phyloP scores from a whole-genome alignment of 257 asterid species.

The Solanum bulbocastanum region DNA sequence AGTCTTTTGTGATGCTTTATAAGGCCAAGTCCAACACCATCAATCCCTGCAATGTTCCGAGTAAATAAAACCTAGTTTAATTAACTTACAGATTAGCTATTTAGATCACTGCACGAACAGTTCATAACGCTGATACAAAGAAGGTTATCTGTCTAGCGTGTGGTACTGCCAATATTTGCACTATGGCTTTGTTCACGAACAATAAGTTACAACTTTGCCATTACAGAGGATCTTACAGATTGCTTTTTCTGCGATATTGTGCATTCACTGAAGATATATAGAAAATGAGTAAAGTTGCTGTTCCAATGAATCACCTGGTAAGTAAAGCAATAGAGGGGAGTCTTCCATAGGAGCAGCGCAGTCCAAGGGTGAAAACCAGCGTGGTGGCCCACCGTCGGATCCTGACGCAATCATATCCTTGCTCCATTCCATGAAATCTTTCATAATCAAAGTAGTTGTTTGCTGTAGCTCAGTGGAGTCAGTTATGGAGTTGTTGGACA shows the following conservation, averaged over 20 bases:
- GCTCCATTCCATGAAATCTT: conserved; percentile 45
- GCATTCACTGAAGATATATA: too few species aligned
- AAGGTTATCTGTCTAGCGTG: not conserved
- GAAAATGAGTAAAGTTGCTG: not conserved
- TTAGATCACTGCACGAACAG: not conserved
- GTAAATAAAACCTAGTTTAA: not conserved
- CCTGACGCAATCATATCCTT: conserved; percentile 21
- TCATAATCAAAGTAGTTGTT: conserved; percentile 12
- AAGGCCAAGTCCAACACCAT: conserved; percentile 74
- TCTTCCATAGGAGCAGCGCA: conserved; percentile 19
- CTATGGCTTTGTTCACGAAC: not conserved
- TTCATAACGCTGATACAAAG: not conserved
- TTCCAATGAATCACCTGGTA: conserved; percentile 43
- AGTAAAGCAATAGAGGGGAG: conserved; percentile 56
- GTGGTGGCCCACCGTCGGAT: conserved; percentile 67
- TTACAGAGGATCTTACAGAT: not conserved
- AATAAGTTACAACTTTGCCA: not conserved
- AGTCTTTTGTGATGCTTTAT: conserved; percentile 44
- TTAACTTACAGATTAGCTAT: not conserved
- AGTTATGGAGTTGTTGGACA: not conserved
- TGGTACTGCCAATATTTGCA: not conserved
- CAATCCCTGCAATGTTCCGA: conserved; percentile 31
- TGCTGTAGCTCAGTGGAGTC: not conserved
- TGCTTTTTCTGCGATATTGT: not conserved
- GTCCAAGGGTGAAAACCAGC: conserved; percentile 73